A percentile compares a stretch with the other conserved stretches of the same genome.
These are phyloP conservation scores for Solanum lycopersicoides DNA, from an alignment of 257 asterid genomes.

Conservation along the genomic window DNA sequence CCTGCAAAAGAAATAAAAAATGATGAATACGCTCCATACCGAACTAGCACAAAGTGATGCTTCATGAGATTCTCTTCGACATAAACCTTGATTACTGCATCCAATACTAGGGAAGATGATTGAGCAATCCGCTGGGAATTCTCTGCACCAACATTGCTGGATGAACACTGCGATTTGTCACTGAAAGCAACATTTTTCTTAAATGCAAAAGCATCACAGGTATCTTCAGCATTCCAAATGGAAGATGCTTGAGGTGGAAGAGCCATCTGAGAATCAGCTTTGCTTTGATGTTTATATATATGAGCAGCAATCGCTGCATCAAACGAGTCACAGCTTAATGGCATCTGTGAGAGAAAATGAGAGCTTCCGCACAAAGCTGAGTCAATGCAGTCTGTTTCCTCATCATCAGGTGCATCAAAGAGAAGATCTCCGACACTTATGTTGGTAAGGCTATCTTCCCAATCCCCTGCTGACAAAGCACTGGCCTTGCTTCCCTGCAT, in stretches of 20 bases:
- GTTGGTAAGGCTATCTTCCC: conserved; percentile 93
- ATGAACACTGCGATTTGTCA: conserved; percentile 13
- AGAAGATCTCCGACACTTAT: conserved; percentile 78
- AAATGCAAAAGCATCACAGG: conserved; percentile 89
- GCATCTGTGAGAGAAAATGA: conserved; percentile 37
- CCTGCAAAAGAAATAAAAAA: conserved; percentile 27
- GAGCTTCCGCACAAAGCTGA: conserved; percentile 27
- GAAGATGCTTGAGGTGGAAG: conserved; percentile 42
- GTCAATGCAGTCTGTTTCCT: conserved; percentile 29
- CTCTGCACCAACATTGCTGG: conserved; percentile 18
- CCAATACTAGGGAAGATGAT: conserved; percentile 28
- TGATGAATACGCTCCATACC: background rate
- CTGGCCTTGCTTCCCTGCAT: conserved; percentile 20
- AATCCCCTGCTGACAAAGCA: conserved; percentile 53
- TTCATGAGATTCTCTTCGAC: background rate
- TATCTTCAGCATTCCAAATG: conserved; percentile 94
- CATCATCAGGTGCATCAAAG: conserved; percentile 33
- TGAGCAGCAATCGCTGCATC: conserved; percentile 99
- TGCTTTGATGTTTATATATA: conserved; percentile 61
- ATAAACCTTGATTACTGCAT: conserved; percentile 39
- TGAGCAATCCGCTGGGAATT: conserved; percentile 13
- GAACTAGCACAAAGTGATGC: background rate
- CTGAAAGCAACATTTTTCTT: conserved; percentile 31
- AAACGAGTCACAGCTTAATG: conserved; percentile 89
- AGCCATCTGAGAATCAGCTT: conserved; percentile 31